Percentiles rank a stretch among this genome's conserved stretches.
Conservation (phyloP, 83 land plant species). For the Diphasiastrum complanatum region DNA sequence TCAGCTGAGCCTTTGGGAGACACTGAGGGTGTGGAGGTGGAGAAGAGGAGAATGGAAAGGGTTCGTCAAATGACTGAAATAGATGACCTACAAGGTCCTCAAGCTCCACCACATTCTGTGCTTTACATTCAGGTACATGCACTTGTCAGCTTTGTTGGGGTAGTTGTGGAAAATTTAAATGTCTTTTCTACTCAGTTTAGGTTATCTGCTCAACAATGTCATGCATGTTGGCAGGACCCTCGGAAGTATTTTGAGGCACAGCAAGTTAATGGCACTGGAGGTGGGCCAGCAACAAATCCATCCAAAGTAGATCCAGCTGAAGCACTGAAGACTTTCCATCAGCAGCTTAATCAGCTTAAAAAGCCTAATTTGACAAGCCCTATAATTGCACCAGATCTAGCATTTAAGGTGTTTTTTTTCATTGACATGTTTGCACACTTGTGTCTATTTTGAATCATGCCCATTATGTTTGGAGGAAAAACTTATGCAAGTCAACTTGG, state of each 20-base stretch:
- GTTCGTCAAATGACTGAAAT: conserved; percentile 67
- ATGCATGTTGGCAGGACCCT: conserved; percentile 46
- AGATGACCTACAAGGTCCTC: conserved; percentile 81
- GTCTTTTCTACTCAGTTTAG: too few species aligned
- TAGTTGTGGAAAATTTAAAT: too few species aligned
- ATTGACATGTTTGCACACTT: background rate
- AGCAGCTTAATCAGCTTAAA: conserved; percentile 38
- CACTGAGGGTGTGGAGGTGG: conserved; percentile 22
- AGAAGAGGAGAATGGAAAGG: conserved; percentile 36
- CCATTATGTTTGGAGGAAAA: background rate
- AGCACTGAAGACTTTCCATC: conserved; percentile 37
- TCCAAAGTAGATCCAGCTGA: conserved; percentile 49
- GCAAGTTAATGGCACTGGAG: too few species aligned
- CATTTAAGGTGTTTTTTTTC: conserved; percentile 49
- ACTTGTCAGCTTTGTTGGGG: too few species aligned
- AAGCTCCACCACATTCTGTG: conserved; percentile 50
- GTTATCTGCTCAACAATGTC: background rate
- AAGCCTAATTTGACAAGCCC: conserved; percentile 38
- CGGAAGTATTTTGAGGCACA: conserved; percentile 91
- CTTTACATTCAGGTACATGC: conserved; percentile 88
- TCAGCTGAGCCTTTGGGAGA: too few species aligned
- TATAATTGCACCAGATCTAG: conserved; percentile 53
- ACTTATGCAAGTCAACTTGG: too few species aligned
- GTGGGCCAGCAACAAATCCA: too few species aligned
- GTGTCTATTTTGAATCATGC: background rate